These are phyloP conservation scores for Phytophthora cactorum DNA, from an alignment of 352 stramenopile species.

Conservation along the genomic window DNA sequence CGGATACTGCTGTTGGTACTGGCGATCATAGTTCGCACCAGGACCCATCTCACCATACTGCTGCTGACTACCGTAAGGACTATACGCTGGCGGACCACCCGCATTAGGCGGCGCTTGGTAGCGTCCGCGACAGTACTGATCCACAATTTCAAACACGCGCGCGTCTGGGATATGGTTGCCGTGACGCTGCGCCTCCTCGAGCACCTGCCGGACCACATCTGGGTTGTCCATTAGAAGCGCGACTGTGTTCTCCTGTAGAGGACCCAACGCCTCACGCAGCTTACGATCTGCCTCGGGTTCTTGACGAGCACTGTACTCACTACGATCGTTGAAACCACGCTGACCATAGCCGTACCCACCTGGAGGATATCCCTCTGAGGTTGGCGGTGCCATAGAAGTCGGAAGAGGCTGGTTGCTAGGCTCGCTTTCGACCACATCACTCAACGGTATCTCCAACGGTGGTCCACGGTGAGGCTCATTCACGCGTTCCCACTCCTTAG, in stretches of 20 bases:
- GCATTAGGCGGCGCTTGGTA: slow-evolving; percentile 37
- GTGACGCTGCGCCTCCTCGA: slow-evolving; percentile 82
- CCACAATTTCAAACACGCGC: slow-evolving; percentile 82
- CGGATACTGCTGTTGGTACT: slow-evolving; percentile 38
- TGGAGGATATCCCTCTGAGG: slow-evolving; percentile 33
- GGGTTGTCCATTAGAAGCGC: slow-evolving; percentile 76
- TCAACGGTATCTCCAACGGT: slow-evolving; percentile 69
- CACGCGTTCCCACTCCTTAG: slow-evolving; percentile 78
- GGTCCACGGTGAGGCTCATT: slow-evolving; percentile 68
- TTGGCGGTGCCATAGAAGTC: slow-evolving; percentile 25
- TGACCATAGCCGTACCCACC: slow-evolving; percentile 37
- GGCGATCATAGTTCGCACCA: slow-evolving; percentile 32
- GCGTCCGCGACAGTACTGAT: slow-evolving; percentile 57
- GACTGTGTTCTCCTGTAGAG: slow-evolving; percentile 78
- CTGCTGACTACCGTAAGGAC: slow-evolving; percentile 53
- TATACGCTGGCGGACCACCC: slow-evolving; percentile 41
- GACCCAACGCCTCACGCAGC: slow-evolving; percentile 68
- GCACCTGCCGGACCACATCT: slow-evolving; percentile 76
- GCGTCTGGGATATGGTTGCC: slow-evolving; percentile 77
- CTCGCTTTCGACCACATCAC: slow-evolving; percentile 57
- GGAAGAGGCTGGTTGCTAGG: slow-evolving; percentile 22
- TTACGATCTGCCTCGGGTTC: slow-evolving; percentile 68
- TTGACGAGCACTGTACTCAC: slow-evolving; percentile 35
- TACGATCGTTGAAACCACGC: slow-evolving; percentile 30
- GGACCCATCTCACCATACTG: slow-evolving; percentile 39